Evolutionary conservation across 2,329 filamentous ascomycete genomes (phyloP), one percentile per base, ranked within the genome.

Genomic region (Grosmannia penicillata): DNA sequence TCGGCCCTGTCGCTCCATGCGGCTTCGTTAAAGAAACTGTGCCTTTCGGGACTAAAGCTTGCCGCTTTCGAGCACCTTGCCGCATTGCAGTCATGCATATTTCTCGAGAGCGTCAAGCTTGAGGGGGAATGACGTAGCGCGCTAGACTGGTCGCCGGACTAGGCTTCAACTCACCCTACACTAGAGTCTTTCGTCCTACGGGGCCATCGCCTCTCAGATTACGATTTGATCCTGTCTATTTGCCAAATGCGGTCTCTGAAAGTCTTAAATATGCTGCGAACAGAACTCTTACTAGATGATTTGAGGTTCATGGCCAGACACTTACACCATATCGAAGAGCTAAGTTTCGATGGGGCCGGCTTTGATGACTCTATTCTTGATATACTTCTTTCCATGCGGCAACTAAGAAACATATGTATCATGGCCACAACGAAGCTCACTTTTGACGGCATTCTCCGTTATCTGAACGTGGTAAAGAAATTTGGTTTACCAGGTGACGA

Each of bases 341-440:
- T 81, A 13, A 65, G 60, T 32, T 65, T 79, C 35, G 66, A 63
- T 31, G 74, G 75, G 31, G 66, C 68, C 14, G 53, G 70, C 18
- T 61, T 66, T 6, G 66, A 75, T 43, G 58, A 62, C 25, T 49
- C 52, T 4, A 50, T 75, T 11, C 59, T 67, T 10, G 51, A 51
- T 6, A 42, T 45, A 0, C 41, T 63, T 1, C 38, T 48, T 8
- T 38, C 17, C 2, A 56, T 78, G 31, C 51, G 51, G 4, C 58
- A 65, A 24, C 54, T 81, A 26, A 66, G 63, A 33, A 59, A 55
- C 4, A 55, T 80, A 7, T 64, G 62, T 5, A 65, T 79, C 30
- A 64, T 62, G 27, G 71, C 68, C 3, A 55, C 67, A 3, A 74
- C 75, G 0, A 53, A 54, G 3, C 78, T 81, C 50, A 70, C 68